Conservation (phyloP, 495 filamentous ascomycete genomes). For the Sporormia fimetaria region DNA sequence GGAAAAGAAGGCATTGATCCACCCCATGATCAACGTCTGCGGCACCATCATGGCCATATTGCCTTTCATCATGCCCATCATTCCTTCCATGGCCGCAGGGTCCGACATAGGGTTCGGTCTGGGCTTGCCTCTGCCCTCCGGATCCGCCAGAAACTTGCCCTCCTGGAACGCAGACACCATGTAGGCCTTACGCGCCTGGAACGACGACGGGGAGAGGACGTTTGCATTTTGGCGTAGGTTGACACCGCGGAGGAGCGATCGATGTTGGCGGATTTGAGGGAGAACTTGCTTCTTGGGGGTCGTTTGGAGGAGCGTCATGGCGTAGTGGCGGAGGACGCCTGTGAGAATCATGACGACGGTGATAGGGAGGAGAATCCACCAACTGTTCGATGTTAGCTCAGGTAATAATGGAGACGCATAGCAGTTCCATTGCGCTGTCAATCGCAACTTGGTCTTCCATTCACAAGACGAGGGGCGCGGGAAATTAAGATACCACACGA, state of each 20-base stretch:
- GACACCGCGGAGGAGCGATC: constrained; percentile 72
- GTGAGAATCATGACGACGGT: constrained; percentile 96
- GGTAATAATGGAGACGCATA: too few relatives aligned
- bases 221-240: constrained; percentile 71
- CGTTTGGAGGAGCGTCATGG: constrained; percentile 74
- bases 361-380: constrained; percentile 97
- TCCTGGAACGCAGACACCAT: constrained; percentile 68
- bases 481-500: constrained; percentile 1
- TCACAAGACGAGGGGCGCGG: not conserved
- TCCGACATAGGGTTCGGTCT: constrained; percentile 92
- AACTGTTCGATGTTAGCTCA: constrained; percentile 47
- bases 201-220: constrained; percentile 61
- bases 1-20: constrained; percentile 98
- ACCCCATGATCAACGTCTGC: constrained; percentile 97
- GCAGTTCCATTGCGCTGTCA: too few relatives aligned
- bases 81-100: constrained; percentile 95
- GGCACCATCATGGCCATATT: constrained; percentile 99
- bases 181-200: constrained; percentile 66
- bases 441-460: too few relatives aligned
- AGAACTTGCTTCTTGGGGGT: constrained; percentile 72
- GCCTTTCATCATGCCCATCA: constrained; percentile 99
- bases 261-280: constrained; percentile 72
- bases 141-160: constrained; percentile 81
- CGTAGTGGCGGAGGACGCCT: constrained; percentile 92
- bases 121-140: constrained; percentile 70